These are phyloP conservation scores for Aspergillus oerlinghausenensis DNA, from an alignment of 2,329 filamentous ascomycete genomes.

Conservation along the genomic window DNA sequence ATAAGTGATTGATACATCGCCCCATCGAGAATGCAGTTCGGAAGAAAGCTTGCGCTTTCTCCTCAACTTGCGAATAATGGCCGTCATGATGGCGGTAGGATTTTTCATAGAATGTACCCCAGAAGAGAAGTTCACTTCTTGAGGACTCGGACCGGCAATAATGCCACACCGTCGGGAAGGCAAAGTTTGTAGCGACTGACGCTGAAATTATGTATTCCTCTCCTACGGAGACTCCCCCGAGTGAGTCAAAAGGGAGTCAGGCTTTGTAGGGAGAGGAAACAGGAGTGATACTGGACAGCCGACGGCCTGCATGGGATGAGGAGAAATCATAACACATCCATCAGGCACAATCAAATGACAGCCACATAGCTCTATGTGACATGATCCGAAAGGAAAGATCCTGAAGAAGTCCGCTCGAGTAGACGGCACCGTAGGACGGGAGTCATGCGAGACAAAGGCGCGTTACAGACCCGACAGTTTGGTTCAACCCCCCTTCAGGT, in stretches of 20 bases:
- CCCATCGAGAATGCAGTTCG: slow-evolving; percentile 37
- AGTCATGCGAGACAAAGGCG: slow-evolving; percentile 13
- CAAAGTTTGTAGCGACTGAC: neutral
- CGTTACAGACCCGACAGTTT: slow-evolving; percentile 23
- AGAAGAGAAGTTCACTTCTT: neutral
- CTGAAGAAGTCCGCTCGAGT: slow-evolving; percentile 8
- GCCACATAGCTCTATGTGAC: slow-evolving; percentile 17
- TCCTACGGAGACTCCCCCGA: slow-evolving; percentile 1
- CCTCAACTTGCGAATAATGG: slow-evolving; percentile 29
- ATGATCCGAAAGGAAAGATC: slow-evolving; percentile 13
- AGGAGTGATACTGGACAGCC: slow-evolving; percentile 6
- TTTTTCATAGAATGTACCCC: slow-evolving; percentile 21
- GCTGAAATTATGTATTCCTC: neutral
- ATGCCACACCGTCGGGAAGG: slow-evolving; percentile 1
- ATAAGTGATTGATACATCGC: slow-evolving; percentile 37
- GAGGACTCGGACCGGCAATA: slow-evolving; percentile 9
- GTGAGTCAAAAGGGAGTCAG: slow-evolving; percentile 1
- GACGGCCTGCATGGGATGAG: slow-evolving; percentile 15
- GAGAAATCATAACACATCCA: slow-evolving; percentile 22
- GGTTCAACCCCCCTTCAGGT: slow-evolving; percentile 24
- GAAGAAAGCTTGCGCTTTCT: slow-evolving; percentile 33
- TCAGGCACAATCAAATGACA: slow-evolving; percentile 11
- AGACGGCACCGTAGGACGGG: neutral
- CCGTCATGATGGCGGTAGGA: slow-evolving; percentile 24
- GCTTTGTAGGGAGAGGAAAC: neutral